Evolutionary conservation across 805 yeast species (phyloP).

Genomic region (Pichia thaimueangensis): DNA sequence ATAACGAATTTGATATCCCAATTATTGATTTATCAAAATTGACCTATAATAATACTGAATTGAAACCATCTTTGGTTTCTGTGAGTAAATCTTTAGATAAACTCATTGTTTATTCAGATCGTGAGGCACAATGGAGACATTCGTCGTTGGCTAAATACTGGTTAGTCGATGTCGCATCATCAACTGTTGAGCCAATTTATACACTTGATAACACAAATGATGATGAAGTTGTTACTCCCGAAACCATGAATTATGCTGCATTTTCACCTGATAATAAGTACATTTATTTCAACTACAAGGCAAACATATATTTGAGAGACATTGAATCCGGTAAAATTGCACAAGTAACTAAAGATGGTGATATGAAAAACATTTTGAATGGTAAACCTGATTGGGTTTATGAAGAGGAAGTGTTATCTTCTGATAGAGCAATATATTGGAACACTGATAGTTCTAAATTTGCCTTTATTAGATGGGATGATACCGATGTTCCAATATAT

Average conservation of each 20-base stretch:
- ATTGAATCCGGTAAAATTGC: constrained; percentile 22
- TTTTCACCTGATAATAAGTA: constrained; percentile 59
- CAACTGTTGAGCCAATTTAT: constrained; percentile 19
- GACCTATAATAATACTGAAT: constrained; percentile 33
- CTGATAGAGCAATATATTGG: constrained; percentile 68
- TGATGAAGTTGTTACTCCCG: constrained; percentile 22
- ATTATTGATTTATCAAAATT: constrained; percentile 33
- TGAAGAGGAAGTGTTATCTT: constrained; percentile 67
- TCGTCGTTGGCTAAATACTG: constrained; percentile 59
- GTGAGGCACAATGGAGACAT: constrained; percentile 55
- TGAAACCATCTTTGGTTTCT: constrained; percentile 35
- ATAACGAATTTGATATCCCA: constrained; percentile 25
- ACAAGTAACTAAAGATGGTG: constrained; percentile 48
- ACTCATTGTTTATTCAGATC: constrained; percentile 52
- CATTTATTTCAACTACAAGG: constrained; percentile 49
- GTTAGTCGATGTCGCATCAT: constrained; percentile 44
- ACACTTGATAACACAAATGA: constrained; percentile 20
- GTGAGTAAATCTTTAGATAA: constrained; percentile 40
- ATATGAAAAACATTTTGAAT: constrained; percentile 40
- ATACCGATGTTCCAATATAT: constrained; percentile 49
- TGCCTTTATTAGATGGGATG: constrained; percentile 52
- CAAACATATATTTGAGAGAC: constrained; percentile 47
- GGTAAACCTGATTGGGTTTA: constrained; percentile 83
- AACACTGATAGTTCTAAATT: constrained; percentile 52
- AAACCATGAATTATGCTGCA: constrained; percentile 42